phyloP scores from a whole-genome alignment of 2,329 filamentous ascomycete genomes.

The Hypoxylon rubiginosum region DNA sequence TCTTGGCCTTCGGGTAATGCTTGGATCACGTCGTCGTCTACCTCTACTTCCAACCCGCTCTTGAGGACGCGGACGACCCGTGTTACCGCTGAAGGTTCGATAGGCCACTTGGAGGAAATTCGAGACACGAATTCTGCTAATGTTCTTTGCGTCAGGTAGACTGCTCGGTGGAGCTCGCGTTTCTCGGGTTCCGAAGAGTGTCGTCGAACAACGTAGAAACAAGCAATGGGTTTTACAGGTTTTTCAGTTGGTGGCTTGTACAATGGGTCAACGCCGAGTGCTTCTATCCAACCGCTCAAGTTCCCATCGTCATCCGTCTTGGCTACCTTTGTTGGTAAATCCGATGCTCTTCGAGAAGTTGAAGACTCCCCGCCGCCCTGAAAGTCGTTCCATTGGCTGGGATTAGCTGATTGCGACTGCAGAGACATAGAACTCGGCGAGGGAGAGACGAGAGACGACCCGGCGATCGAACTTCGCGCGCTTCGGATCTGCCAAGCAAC shows the following conservation, averaged over 20 bases:
- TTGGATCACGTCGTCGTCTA: conserved; percentile 90
- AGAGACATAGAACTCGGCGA: conserved; percentile 76
- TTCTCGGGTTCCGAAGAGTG: conserved; percentile 63
- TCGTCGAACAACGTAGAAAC: conserved; percentile 82
- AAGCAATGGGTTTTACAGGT: conserved; percentile 80
- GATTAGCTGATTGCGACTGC: conserved; percentile 66
- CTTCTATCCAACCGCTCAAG: conserved; percentile 88
- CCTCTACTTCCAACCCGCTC: conserved; percentile 82
- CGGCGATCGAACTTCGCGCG: conserved; percentile 69
- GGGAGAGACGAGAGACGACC: conserved; percentile 73
- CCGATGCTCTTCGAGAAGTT: conserved; percentile 59
- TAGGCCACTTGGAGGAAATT: conserved; percentile 82
- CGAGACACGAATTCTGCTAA: conserved; percentile 79
- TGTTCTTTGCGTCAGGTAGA: conserved; percentile 86
- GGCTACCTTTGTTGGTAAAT: conserved; percentile 66
- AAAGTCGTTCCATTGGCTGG: conserved; percentile 70
- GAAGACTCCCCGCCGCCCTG: conserved; percentile 65
- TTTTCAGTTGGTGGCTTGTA: conserved; percentile 85
- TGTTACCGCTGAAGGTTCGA: conserved; percentile 79
- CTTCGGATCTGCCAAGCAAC: conserved; percentile 66
- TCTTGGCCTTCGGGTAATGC: conserved; percentile 92
- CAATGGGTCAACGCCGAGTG: conserved; percentile 86
- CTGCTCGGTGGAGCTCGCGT: conserved; percentile 80
- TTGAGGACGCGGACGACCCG: conserved; percentile 80
- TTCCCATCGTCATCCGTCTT: conserved; percentile 73